Evolutionary conservation across 1,139 yeast genomes (phyloP), one percentile per base, ranked within the genome.

Genomic region (Yamadazyma buinensis): DNA sequence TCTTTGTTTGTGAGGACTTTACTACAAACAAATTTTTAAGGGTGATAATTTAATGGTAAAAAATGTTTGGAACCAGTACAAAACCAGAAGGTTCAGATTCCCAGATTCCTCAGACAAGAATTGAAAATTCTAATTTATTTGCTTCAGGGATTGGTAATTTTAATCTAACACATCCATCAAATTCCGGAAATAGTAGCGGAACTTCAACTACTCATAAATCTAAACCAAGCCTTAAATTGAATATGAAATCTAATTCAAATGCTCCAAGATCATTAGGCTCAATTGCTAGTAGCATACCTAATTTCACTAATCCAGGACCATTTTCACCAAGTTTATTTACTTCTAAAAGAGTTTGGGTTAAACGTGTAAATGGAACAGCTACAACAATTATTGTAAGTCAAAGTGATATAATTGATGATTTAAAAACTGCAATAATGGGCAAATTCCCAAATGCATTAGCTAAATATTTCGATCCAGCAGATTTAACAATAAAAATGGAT

Each of bases 361-460:
- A 64, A 38, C 62, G 77, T 30, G 66, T 70, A 0, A 66, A 67
- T 23, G 77, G 81, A 3, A 70, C 75, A 1, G 84, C 95, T 5
- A 85, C 95, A 0, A 77, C 94, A 1, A 60, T 85, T 4, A 52
- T 64, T 36, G 79, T 82, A 2, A 61, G 62, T 19, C 72, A 72
- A 17, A 50, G 55, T 19, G 86, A 81, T 45, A 64, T 85, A 2
- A 72, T 85, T 5, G 95, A 86, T 52, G 95, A 86, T 52, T 63
- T 86, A 47, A 86, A 85, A 49, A 61, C 69, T 17, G 66, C 75
- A 37, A 69, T 84, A 0, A 54, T 78, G 33, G 63, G 60, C 36
- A 82, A 81, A 48, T 86, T 76, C 48, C 94, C 95, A 10, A 80
- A 80, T 26, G 67, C 87, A 0, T 59, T 85, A 35, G 92, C 80